Evolutionary conservation across 495 filamentous ascomycete species (phyloP).

Genomic region (Xylaria palmicola): DNA sequence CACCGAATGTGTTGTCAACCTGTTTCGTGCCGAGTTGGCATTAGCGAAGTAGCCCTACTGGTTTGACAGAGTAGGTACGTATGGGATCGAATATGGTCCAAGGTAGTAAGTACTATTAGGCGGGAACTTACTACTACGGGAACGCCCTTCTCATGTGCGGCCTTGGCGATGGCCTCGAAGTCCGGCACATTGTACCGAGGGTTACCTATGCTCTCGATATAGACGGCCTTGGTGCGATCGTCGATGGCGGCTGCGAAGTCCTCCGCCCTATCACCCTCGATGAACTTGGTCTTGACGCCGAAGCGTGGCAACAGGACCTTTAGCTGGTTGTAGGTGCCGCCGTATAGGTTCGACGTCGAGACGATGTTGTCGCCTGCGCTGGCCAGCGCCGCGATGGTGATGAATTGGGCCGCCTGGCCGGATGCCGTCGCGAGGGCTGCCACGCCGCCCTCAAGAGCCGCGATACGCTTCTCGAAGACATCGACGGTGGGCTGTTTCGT

Average conservation of each 20-base stretch:
- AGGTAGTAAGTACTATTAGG: not conserved
- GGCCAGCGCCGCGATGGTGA: slow-evolving; percentile 82
- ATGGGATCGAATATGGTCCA: too few relatives aligned
- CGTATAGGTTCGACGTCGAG: slow-evolving; percentile 89
- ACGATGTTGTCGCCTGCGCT: slow-evolving; percentile 92
- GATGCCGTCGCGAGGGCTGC: slow-evolving; percentile 88
- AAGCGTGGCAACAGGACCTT: slow-evolving; percentile 87
- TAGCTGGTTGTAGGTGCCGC: slow-evolving; percentile 97
- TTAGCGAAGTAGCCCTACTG: not conserved
- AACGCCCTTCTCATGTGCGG: slow-evolving; percentile 76
- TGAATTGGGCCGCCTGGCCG: slow-evolving; percentile 92
- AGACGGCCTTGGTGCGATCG: slow-evolving; percentile 94
- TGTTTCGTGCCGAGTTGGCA: slow-evolving; percentile 23
- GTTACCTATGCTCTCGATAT: slow-evolving; percentile 94
- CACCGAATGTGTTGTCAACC: slow-evolving; percentile 97
- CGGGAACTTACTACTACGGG: slow-evolving; percentile 70
- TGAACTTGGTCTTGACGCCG: slow-evolving; percentile 89
- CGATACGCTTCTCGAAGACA: slow-evolving; percentile 96
- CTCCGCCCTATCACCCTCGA: slow-evolving; percentile 76
- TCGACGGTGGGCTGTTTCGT: slow-evolving; percentile 80
- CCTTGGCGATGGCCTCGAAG: slow-evolving; percentile 78
- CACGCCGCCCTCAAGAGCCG: slow-evolving; percentile 90
- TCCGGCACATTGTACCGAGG: slow-evolving; percentile 93
- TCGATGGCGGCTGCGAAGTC: slow-evolving; percentile 87
- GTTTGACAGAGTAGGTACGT: not conserved